These are phyloP conservation scores for Sechiopsis laciniata DNA, from an alignment of 306 rosid species.

Conservation along the genomic window DNA sequence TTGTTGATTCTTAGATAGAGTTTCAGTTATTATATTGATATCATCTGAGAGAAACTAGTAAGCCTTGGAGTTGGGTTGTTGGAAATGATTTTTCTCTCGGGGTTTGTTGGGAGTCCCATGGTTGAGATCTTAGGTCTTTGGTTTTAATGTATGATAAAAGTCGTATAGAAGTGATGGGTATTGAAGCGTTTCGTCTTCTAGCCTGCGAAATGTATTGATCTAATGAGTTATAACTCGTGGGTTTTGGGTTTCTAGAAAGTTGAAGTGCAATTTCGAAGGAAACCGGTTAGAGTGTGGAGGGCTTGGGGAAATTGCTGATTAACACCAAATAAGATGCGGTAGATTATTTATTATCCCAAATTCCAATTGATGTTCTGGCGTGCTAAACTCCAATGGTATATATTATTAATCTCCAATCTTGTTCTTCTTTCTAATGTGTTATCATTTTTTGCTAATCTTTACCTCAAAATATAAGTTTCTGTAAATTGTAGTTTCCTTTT, in stretches of 20 bases:
- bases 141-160: neutral
- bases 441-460: neutral
- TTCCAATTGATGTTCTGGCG: neutral
- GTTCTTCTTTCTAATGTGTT: neutral
- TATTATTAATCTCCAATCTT: neutral
- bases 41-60: neutral
- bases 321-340: neutral
- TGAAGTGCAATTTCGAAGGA: neutral
- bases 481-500: conserved; percentile 14
- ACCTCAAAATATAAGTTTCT: neutral
- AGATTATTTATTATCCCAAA: neutral
- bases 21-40: neutral
- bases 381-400: neutral
- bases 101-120: conserved; percentile 8
- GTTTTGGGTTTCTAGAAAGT: neutral
- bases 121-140: conserved; percentile 5
- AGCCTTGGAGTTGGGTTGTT: neutral
- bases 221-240: conserved; percentile 1
- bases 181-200: neutral
- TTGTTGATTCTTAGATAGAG: neutral
- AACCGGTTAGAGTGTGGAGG: neutral
- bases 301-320: neutral
- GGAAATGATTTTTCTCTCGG: neutral
- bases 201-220: neutral
- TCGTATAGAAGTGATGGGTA: neutral